These are phyloP conservation scores for Calonectria honghensis DNA, from an alignment of 2,329 filamentous ascomycete species.

Conservation along the genomic window DNA sequence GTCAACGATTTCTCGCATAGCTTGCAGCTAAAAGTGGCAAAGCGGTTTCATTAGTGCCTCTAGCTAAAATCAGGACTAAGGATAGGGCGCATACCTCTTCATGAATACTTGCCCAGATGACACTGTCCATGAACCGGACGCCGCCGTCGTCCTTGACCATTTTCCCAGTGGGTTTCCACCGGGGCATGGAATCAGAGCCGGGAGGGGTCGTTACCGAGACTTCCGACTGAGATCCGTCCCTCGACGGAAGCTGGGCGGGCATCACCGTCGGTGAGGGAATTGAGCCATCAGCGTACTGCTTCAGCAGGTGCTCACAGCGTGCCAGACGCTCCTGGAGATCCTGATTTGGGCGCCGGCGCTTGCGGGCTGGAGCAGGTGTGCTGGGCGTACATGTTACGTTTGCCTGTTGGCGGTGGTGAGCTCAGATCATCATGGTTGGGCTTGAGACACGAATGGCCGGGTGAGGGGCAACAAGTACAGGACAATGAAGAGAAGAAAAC, in stretches of 20 bases:
- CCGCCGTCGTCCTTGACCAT: constrained; percentile 74
- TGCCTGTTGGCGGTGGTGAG: constrained; percentile 63
- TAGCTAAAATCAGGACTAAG: constrained; percentile 61
- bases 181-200: constrained; percentile 57
- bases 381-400: constrained; percentile 76
- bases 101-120: constrained; percentile 72
- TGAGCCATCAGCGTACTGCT: constrained; percentile 71
- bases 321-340: constrained; percentile 77
- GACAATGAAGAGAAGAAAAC: constrained; percentile 14
- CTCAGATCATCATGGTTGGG: neutral
- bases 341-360: constrained; percentile 76
- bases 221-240: constrained; percentile 52
- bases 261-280: constrained; percentile 51
- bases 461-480: constrained; percentile 17
- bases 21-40: constrained; percentile 66
- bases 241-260: constrained; percentile 46
- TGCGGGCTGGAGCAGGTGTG: constrained; percentile 75
- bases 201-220: constrained; percentile 53
- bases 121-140: constrained; percentile 75
- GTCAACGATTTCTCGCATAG: constrained; percentile 76
- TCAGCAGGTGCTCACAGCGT: constrained; percentile 75
- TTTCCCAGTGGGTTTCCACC: constrained; percentile 70
- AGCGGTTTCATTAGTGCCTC: constrained; percentile 66
- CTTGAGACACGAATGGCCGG: constrained; percentile 11
- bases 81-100: constrained; percentile 68